These are phyloP conservation scores for Diatrype stigma DNA, from an alignment of 2,329 filamentous ascomycete genomes.

Conservation along the genomic window DNA sequence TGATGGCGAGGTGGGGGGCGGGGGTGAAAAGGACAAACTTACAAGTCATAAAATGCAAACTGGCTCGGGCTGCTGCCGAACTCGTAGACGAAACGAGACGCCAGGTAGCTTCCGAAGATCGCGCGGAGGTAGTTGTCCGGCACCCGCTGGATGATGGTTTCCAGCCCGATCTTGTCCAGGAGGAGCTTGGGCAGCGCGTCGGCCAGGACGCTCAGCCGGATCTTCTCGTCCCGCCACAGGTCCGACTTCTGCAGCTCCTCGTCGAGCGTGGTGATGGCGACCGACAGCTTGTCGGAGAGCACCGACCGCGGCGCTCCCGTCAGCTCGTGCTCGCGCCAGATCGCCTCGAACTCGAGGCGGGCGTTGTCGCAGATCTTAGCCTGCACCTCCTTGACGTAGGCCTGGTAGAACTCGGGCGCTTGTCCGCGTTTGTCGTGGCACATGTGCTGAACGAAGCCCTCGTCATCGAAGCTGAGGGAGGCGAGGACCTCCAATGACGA, in stretches of 20 bases:
- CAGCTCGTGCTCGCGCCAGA: conserved; percentile 89
- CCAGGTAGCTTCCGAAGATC: conserved; percentile 94
- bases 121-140: conserved; percentile 88
- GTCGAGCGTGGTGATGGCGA: conserved; percentile 93
- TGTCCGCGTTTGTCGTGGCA: conserved; percentile 71
- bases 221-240: conserved; percentile 78
- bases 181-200: conserved; percentile 85
- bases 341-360: conserved; percentile 90
- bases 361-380: conserved; percentile 88
- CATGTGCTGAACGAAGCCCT: conserved; percentile 88
- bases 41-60: conserved; percentile 99
- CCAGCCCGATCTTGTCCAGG: conserved; percentile 83
- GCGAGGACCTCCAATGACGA: conserved; percentile 95
- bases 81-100: conserved; percentile 93
- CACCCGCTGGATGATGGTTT: conserved; percentile 80
- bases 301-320: conserved; percentile 77
- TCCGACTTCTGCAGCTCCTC: conserved; percentile 93
- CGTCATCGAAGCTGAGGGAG: conserved; percentile 88
- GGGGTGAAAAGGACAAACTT: conserved; percentile 39
- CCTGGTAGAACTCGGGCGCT: conserved; percentile 84
- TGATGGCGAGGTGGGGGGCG: neutral
- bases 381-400: conserved; percentile 90
- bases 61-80: conserved; percentile 90
- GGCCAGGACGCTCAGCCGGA: conserved; percentile 71
- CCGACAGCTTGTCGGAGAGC: conserved; percentile 85